Evolutionary conservation across 371 early-diverging fungal genomes (phyloP).

Genomic region (Syncephalis plumigaleata): DNA sequence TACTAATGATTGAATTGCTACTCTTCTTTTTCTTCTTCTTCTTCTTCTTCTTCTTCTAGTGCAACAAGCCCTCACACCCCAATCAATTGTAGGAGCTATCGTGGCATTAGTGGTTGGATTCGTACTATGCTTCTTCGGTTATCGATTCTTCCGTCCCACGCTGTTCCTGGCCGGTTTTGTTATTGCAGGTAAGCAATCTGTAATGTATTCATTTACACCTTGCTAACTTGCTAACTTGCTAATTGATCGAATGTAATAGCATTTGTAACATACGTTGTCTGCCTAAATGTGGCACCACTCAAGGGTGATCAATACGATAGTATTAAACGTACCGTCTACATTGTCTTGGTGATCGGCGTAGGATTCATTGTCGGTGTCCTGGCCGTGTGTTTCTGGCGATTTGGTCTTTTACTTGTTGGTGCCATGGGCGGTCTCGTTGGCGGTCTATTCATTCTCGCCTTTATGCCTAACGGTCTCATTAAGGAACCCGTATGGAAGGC

Average conservation of each 20-base stretch:
- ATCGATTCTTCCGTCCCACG: constrained; percentile 26
- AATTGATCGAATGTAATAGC: no score
- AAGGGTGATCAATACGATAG: constrained; percentile 14
- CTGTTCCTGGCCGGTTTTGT: constrained; percentile 40
- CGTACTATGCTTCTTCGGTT: constrained; percentile 18
- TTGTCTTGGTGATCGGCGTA: constrained; percentile 26
- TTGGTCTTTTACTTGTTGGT: constrained; percentile 36
- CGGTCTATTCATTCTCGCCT: constrained; percentile 35
- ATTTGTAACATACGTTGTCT: not conserved
- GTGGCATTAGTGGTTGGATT: constrained; percentile 29
- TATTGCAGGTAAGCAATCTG: constrained; percentile 16
- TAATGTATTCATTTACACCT: not conserved
- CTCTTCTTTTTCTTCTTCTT: no score
- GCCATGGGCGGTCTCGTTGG: constrained; percentile 31
- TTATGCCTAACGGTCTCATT: constrained; percentile 25
- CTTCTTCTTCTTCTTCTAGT: no score
- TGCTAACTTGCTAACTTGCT: not conserved
- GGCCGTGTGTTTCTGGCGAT: constrained; percentile 31
- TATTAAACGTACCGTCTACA: constrained; percentile 24
- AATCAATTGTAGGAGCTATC: constrained; percentile 17
- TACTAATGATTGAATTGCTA: no score
- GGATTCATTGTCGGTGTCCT: constrained; percentile 30
- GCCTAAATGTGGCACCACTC: not conserved
- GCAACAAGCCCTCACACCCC: not conserved
- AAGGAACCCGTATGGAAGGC: constrained; percentile 16